Conservation (phyloP, 2,329 filamentous ascomycete species). For the Trichoderma sp. region DNA sequence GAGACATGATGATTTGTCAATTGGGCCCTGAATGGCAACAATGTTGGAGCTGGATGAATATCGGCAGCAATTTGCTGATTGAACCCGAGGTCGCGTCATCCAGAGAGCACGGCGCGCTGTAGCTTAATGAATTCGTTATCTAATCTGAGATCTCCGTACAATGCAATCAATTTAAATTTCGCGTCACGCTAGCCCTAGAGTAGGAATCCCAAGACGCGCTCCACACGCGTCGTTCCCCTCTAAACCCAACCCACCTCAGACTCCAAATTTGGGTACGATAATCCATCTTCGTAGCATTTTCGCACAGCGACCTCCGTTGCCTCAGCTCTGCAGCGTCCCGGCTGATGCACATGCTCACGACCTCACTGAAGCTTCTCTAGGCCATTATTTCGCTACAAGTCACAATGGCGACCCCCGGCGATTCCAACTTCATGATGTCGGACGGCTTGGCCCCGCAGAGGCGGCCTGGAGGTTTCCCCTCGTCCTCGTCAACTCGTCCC, state of each 20-base stretch:
- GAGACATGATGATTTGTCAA: conserved; percentile 35
- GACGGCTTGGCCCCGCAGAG: conserved; percentile 47
- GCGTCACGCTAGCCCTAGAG: conserved; percentile 25
- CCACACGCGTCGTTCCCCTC: conserved; percentile 24
- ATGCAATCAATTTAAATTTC: conserved; percentile 42
- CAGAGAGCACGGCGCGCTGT: background rate
- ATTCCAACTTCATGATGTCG: conserved; percentile 56
- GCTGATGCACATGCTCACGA: background rate
- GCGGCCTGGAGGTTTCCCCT: conserved; percentile 41
- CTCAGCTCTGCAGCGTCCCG: background rate
- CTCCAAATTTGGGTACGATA: conserved; percentile 11
- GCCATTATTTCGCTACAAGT: background rate
- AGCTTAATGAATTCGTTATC: background rate
- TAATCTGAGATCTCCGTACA: conserved; percentile 2
- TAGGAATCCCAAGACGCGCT: conserved; percentile 33
- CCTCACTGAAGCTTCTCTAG: background rate
- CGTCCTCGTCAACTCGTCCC: conserved; percentile 53
- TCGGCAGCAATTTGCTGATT: background rate
- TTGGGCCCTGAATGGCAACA: background rate
- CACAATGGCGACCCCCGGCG: conserved; percentile 53
- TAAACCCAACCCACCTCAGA: background rate
- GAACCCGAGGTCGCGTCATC: background rate
- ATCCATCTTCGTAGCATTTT: background rate
- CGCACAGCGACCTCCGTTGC: background rate
- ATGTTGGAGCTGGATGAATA: background rate